phyloP scores from a whole-genome alignment of 192 early-diverging fungal genomes.

The Coemansia sp. region DNA sequence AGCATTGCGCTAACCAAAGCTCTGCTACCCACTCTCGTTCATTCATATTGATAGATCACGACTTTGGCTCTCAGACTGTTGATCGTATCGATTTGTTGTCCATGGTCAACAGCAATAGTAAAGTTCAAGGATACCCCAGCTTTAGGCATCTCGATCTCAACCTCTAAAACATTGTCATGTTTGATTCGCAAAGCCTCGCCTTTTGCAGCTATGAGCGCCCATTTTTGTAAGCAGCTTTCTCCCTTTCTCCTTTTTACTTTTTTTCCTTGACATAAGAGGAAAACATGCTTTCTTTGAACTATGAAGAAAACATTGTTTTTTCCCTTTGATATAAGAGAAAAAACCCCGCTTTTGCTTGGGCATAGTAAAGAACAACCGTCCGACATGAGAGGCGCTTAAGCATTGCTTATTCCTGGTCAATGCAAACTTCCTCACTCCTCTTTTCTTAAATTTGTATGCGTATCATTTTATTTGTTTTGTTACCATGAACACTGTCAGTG shows the following conservation, averaged over 20 bases:
- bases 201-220: background rate
- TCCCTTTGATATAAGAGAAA: background rate
- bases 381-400: background rate
- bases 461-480: background rate
- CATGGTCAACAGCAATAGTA: background rate
- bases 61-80: background rate
- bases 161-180: background rate
- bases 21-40: background rate
- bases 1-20: background rate
- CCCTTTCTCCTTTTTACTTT: background rate
- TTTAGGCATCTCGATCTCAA: background rate
- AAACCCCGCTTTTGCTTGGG: too few relatives aligned
- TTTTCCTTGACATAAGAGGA: background rate
- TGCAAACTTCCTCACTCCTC: background rate
- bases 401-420: background rate
- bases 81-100: conserved; percentile 4
- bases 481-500: background rate
- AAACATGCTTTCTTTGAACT: background rate
- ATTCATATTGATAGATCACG: background rate
- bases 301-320: background rate
- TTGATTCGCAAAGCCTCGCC: background rate
- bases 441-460: background rate
- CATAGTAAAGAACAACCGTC: background rate
- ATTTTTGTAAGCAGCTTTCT: background rate
- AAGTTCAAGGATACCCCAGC: background rate